Conservation (phyloP, 805 yeast genomes). For the Metschnikowia cubensis region DNA sequence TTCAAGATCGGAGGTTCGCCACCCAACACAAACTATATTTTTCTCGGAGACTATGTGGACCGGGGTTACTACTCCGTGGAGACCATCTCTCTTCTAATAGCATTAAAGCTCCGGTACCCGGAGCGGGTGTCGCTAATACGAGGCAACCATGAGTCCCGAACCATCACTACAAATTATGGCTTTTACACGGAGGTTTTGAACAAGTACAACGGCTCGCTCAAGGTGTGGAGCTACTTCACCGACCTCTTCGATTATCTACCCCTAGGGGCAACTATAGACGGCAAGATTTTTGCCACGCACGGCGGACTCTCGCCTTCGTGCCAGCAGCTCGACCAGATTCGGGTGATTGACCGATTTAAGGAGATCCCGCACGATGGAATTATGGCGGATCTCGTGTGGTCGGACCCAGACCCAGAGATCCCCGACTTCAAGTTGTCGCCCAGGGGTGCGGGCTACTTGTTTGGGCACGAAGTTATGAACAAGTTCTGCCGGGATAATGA, state of each 20-base stretch:
- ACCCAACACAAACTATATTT: conserved; percentile 89
- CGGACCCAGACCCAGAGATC: conserved; percentile 82
- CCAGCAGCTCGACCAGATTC: conserved; percentile 88
- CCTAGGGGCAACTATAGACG: conserved; percentile 61
- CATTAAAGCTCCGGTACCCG: conserved; percentile 85
- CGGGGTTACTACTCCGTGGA: conserved; percentile 92
- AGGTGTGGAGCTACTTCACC: conserved; percentile 86
- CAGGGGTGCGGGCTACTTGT: conserved; percentile 96
- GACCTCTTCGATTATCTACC: conserved; percentile 91
- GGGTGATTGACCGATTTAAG: conserved; percentile 82
- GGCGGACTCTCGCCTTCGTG: conserved; percentile 96
- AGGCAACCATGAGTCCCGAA: conserved; percentile 96
- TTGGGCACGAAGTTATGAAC: conserved; percentile 87
- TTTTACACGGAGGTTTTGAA: conserved; percentile 91
- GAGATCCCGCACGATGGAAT: conserved; percentile 99
- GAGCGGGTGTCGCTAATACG: conserved; percentile 72
- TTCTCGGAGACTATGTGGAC: conserved; percentile 95
- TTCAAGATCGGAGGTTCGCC: conserved; percentile 91
- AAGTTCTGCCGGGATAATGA: conserved; percentile 76
- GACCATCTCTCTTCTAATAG: conserved; percentile 78
- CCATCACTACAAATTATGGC: conserved; percentile 95
- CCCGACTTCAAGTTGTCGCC: conserved; percentile 84
- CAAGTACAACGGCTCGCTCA: conserved; percentile 69
- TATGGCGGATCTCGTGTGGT: conserved; percentile 98
- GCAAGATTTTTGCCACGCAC: conserved; percentile 88